These are phyloP conservation scores for Halophytophthora polymorphica DNA, from an alignment of 352 stramenopile species.

Conservation along the genomic window DNA sequence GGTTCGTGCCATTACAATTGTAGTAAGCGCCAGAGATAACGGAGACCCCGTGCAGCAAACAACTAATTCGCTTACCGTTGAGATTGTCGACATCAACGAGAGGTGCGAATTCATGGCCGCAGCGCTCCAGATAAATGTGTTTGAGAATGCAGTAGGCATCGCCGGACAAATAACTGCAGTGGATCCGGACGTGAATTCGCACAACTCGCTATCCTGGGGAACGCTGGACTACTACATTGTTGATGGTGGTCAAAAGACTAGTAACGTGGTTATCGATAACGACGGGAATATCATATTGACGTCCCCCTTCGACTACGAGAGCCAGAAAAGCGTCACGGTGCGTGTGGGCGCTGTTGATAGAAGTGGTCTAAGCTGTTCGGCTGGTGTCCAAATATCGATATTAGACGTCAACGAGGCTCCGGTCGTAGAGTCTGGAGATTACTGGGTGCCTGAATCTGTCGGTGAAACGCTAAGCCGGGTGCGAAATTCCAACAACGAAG, in stretches of 20 bases:
- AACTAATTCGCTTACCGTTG: conserved; percentile 6
- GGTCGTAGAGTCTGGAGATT: conserved; percentile 23
- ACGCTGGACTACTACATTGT: conserved; percentile 17
- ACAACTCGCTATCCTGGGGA: conserved; percentile 12
- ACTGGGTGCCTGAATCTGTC: conserved; percentile 42
- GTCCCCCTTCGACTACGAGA: conserved; percentile 18
- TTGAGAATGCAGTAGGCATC: conserved; percentile 16
- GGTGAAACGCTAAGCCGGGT: conserved; percentile 14
- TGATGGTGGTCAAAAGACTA: neutral
- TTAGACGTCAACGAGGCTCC: conserved; percentile 39
- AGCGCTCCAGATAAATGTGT: neutral
- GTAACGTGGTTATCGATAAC: conserved; percentile 2
- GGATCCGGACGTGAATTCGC: conserved; percentile 8
- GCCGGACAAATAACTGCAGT: conserved; percentile 12
- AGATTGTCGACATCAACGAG: conserved; percentile 17
- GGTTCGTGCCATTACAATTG: conserved; percentile 6
- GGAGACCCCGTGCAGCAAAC: conserved; percentile 15
- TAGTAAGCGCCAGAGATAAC: conserved; percentile 14
- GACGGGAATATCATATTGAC: conserved; percentile 13
- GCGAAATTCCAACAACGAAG: conserved; percentile 4
- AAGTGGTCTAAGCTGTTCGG: conserved; percentile 12
- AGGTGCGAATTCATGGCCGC: conserved; percentile 7
- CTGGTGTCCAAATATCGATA: conserved; percentile 10
- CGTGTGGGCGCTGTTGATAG: conserved; percentile 16
- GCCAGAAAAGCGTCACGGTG: conserved; percentile 7